These are phyloP conservation scores for Fusarium mangiferae DNA, from an alignment of 2,329 filamentous ascomycete species.

Conservation along the genomic window DNA sequence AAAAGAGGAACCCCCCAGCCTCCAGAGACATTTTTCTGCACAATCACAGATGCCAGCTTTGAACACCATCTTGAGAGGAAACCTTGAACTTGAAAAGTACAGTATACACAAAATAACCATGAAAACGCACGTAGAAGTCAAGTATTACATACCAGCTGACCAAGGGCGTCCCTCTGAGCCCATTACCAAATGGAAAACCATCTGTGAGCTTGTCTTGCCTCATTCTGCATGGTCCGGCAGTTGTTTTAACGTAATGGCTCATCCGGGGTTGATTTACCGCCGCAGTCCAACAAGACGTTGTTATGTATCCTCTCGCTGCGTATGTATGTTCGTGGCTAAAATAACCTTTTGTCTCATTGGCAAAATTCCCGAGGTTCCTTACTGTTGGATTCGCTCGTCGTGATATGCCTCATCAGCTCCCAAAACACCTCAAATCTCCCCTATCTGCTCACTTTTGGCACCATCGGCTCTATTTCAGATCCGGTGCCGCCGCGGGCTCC, in stretches of 20 bases:
- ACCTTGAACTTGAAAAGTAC: constrained; percentile 1
- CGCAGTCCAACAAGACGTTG: constrained; percentile 21
- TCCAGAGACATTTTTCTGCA: constrained; percentile 32
- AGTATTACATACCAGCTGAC: constrained; percentile 31
- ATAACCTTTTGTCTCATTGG: constrained; percentile 38
- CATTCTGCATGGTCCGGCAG: constrained; percentile 46
- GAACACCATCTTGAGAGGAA: constrained; percentile 27
- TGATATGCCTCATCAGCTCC: constrained; percentile 14
- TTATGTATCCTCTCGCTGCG: not conserved
- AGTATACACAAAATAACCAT: not conserved
- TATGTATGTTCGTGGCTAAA: constrained; percentile 32
- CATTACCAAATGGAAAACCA: constrained; percentile 47
- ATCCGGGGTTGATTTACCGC: constrained; percentile 32
- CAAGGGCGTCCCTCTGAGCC: constrained; percentile 41
- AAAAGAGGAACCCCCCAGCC: constrained; percentile 35
- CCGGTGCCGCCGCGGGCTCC: constrained; percentile 2
- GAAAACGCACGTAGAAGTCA: not conserved
- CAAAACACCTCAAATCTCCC: constrained; percentile 28
- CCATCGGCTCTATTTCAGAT: constrained; percentile 16
- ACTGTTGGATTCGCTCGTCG: constrained; percentile 14
- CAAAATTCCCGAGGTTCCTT: constrained; percentile 17
- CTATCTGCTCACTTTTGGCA: constrained; percentile 40
- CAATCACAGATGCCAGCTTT: constrained; percentile 21
- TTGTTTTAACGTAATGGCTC: constrained; percentile 48
- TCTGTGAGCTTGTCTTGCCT: constrained; percentile 40